These are phyloP conservation scores for Cordyceps cateniannulata DNA, from an alignment of 2,329 filamentous ascomycete genomes.

Conservation along the genomic window DNA sequence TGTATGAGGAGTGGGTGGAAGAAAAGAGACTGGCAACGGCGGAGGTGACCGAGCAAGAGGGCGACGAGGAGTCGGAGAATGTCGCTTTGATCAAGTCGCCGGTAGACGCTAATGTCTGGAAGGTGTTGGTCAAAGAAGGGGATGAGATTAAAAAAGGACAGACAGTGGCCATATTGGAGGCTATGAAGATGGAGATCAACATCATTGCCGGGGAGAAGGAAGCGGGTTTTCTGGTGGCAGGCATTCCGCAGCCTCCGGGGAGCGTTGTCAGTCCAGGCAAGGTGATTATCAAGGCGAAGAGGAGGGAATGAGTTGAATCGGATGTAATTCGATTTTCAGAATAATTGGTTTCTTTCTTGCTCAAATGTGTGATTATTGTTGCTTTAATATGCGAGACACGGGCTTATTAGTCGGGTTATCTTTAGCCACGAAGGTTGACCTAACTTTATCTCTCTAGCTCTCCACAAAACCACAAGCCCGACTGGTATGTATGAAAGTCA, in stretches of 20 bases:
- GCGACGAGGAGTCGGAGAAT: constrained; percentile 14
- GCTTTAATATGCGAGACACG: too few species aligned
- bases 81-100: constrained; percentile 34
- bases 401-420: too few species aligned
- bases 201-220: constrained; percentile 20
- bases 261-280: constrained; percentile 10
- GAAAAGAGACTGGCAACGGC: constrained; percentile 13
- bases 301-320: background rate
- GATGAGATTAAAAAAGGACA: constrained; percentile 35
- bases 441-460: too few species aligned
- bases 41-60: constrained; percentile 11
- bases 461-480: too few species aligned
- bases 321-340: too few species aligned
- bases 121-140: constrained; percentile 37
- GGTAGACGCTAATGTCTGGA: constrained; percentile 48
- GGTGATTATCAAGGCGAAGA: background rate
- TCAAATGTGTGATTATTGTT: too few species aligned
- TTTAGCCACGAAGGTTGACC: too few species aligned
- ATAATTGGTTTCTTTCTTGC: too few species aligned
- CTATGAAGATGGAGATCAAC: constrained; percentile 49
- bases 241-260: background rate
- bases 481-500: too few species aligned
- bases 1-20: constrained; percentile 18
- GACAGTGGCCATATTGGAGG: constrained; percentile 40
- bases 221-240: background rate